These are phyloP conservation scores for Puccinia novopanici DNA, from an alignment of 1,284 basidiomycete species.

Conservation along the genomic window DNA sequence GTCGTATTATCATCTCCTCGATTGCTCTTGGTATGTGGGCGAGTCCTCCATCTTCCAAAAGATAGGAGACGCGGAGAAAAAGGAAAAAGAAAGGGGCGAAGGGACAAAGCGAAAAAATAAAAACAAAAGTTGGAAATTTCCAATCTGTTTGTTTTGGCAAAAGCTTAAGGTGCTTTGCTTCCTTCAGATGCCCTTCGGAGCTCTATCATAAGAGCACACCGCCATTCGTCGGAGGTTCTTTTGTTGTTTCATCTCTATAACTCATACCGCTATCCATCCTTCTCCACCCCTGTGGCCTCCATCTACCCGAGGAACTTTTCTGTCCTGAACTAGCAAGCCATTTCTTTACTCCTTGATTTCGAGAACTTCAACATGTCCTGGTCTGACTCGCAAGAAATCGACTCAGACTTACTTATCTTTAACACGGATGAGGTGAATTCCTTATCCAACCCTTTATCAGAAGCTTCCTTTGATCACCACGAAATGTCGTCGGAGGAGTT, in stretches of 20 bases:
- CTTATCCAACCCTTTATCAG: constrained; percentile 5
- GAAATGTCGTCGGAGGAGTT: constrained; percentile 18
- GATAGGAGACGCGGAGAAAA: neutral
- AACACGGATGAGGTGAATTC: constrained; percentile 32
- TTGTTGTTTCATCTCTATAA: neutral
- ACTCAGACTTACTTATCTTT: constrained; percentile 22
- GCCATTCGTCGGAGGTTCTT: constrained; percentile 7
- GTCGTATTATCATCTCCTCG: constrained; percentile 9
- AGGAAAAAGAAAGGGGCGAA: too few species aligned
- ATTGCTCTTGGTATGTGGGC: constrained; percentile 6
- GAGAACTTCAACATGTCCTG: constrained; percentile 16
- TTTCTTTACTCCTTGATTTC: constrained; percentile 1
- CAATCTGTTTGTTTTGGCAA: constrained; percentile 13
- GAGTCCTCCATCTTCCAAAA: constrained; percentile 4
- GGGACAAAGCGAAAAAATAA: neutral
- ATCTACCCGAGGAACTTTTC: constrained; percentile 20
- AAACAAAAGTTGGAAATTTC: neutral
- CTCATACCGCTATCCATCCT: constrained; percentile 15
- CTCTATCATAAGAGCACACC: constrained; percentile 29
- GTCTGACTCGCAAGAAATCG: constrained; percentile 3
- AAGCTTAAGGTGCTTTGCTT: neutral
- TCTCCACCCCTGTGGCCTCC: constrained; percentile 12
- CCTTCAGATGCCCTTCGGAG: constrained; percentile 12
- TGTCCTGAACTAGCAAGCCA: neutral
- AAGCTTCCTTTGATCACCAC: constrained; percentile 18